Percentiles rank a stretch among this genome's conserved stretches.
These are phyloP conservation scores for Saturnispora hagleri DNA, from an alignment of 805 yeast species.

Conservation along the genomic window DNA sequence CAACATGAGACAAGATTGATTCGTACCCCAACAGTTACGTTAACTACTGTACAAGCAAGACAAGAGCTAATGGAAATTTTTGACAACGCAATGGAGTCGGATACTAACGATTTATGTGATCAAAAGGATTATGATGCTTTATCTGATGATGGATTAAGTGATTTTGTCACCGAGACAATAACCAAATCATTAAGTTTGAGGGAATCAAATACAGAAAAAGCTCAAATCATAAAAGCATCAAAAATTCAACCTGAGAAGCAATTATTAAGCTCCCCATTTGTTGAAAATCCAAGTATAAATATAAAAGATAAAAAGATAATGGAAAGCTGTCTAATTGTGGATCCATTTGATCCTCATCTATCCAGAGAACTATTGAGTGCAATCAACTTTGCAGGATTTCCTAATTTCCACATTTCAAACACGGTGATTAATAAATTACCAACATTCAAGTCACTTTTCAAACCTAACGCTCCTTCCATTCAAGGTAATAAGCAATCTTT, in stretches of 20 bases:
- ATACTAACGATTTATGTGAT: background rate
- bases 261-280: conserved; percentile 39
- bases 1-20: conserved; percentile 22
- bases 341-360: conserved; percentile 36
- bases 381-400: conserved; percentile 17
- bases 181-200: conserved; percentile 19
- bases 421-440: conserved; percentile 11
- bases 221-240: background rate
- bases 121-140: conserved; percentile 10
- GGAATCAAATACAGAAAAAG: background rate
- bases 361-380: conserved; percentile 17
- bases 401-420: conserved; percentile 19
- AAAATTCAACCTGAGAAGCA: conserved; percentile 12
- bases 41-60: conserved; percentile 65
- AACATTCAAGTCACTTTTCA: conserved; percentile 15
- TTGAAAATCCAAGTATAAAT: conserved; percentile 22
- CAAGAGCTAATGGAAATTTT: conserved; percentile 71
- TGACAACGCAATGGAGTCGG: conserved; percentile 35
- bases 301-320: background rate
- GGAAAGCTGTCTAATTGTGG: conserved; percentile 14
- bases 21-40: conserved; percentile 70
- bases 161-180: conserved; percentile 43
- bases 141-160: conserved; percentile 20
- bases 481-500: conserved; percentile 32
- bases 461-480: conserved; percentile 16